These are phyloP conservation scores for Aspergillus conjunctus DNA, from an alignment of 495 filamentous ascomycete genomes.

Conservation along the genomic window DNA sequence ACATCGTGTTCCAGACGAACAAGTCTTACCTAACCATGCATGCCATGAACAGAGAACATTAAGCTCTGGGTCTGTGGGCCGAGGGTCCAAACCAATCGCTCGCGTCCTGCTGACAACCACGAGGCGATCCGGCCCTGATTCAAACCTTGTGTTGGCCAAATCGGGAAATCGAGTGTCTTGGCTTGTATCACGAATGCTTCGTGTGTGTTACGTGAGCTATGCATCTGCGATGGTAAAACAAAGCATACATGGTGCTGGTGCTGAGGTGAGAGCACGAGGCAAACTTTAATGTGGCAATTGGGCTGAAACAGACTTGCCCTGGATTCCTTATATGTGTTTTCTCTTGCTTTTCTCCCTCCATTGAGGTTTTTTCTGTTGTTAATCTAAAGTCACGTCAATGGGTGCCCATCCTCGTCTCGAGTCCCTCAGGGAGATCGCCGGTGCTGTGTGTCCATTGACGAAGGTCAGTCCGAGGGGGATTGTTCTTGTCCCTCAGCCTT, in stretches of 20 bases:
- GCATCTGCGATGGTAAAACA: neutral
- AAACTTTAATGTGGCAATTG: no score
- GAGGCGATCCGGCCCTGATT: neutral
- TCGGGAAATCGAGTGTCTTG: neutral
- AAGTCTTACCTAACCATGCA: no score
- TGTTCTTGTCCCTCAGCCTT: neutral
- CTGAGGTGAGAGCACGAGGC: no score
- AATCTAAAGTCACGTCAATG: neutral
- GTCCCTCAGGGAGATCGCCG: neutral
- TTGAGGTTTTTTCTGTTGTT: no score
- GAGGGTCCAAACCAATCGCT: neutral
- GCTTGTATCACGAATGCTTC: neutral
- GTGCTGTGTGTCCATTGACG: neutral
- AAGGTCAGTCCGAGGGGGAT: neutral
- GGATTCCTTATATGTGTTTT: no score
- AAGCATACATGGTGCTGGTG: no score
- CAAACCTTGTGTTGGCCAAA: neutral
- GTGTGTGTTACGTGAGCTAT: neutral
- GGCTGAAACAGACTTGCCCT: no score
- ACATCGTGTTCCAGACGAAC: no score
- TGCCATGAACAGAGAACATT: no score
- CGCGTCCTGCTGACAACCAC: neutral
- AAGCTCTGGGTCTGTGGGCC: no score
- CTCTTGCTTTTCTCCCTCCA: no score
- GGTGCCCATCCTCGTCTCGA: neutral